Conservation (phyloP, 352 stramenopile genomes). For the Phytophthora pistaciae region DNA sequence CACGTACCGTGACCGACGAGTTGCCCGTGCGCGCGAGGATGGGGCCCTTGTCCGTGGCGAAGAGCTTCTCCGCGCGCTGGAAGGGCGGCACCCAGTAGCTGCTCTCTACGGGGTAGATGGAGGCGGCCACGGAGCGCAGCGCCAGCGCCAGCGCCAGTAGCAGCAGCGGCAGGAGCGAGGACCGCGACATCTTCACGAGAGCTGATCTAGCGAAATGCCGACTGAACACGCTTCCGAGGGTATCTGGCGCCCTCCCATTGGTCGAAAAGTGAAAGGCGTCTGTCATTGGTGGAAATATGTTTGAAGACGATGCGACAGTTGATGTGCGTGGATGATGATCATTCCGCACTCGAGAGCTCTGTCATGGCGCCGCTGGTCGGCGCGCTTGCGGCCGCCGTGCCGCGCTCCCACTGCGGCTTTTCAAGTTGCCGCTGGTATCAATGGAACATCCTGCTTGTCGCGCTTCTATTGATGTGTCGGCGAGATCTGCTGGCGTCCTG, state of each 20-base stretch:
- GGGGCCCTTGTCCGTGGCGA: conserved; percentile 75
- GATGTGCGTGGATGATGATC: conserved; percentile 20
- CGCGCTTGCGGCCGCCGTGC: not conserved
- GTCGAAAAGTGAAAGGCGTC: not conserved
- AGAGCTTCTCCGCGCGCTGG: conserved; percentile 89
- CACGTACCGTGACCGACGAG: conserved; percentile 62
- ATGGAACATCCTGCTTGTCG: conserved; percentile 21
- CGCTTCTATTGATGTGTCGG: conserved; percentile 41
- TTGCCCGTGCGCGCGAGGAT: conserved; percentile 71
- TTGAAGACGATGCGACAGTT: conserved; percentile 52
- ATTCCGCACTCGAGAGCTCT: conserved; percentile 19
- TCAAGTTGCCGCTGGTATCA: not conserved
- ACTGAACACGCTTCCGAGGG: conserved; percentile 4
- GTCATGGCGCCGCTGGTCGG: conserved; percentile 7
- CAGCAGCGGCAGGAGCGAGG: conserved; percentile 13
- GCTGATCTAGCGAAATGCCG: conserved; percentile 18
- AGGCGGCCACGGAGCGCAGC: conserved; percentile 39
- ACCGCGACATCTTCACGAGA: conserved; percentile 24
- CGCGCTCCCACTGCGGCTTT: conserved; percentile 1
- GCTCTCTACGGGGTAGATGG: conserved; percentile 78
- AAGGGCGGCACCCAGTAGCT: conserved; percentile 82
- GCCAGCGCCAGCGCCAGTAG: conserved; percentile 24
- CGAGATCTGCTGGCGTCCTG: conserved; percentile 41
- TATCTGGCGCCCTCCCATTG: conserved; percentile 1
- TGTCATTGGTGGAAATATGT: conserved; percentile 31